A percentile compares a stretch with the other conserved stretches of the same genome.
These are phyloP conservation scores for Rhododendron kiyosumense DNA, from an alignment of 148 eudicot species.

Conservation along the genomic window DNA sequence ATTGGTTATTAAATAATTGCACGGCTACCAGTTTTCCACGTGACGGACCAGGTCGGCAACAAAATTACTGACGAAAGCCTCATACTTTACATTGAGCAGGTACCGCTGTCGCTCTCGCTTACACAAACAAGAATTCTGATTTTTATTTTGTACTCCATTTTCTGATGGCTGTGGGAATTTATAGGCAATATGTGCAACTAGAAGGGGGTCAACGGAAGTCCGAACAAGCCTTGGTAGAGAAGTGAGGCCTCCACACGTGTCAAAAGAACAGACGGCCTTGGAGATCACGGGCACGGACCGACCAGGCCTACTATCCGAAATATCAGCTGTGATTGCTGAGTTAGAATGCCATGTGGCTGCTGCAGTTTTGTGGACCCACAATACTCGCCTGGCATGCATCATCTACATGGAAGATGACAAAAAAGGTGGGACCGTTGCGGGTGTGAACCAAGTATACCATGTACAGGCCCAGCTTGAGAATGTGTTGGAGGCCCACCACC, in stretches of 20 bases:
- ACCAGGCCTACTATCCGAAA: conserved; percentile 80
- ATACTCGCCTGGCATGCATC: conserved; percentile 64
- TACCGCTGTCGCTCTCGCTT: conserved; percentile 13
- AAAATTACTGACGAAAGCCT: conserved; percentile 75
- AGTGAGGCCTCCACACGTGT: conserved; percentile 30
- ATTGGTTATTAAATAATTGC: conserved; percentile 16
- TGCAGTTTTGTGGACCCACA: conserved; percentile 84
- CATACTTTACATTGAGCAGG: conserved; percentile 66
- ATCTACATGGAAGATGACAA: conserved; percentile 50
- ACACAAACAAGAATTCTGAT: background rate
- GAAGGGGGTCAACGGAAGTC: conserved; percentile 29
- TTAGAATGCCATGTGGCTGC: conserved; percentile 60
- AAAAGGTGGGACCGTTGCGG: conserved; percentile 32
- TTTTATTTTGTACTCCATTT: background rate
- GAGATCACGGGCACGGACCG: conserved; percentile 76
- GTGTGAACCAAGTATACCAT: conserved; percentile 29
- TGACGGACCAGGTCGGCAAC: conserved; percentile 75
- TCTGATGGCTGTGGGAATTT: background rate
- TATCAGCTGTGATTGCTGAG: conserved; percentile 62
- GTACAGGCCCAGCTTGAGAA: conserved; percentile 57
- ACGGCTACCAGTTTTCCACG: conserved; percentile 69
- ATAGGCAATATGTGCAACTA: conserved; percentile 47
- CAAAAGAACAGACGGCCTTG: conserved; percentile 44
- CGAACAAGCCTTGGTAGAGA: conserved; percentile 13
- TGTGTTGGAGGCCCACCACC: conserved; percentile 67